phyloP scores from a whole-genome alignment of 1,284 basidiomycete genomes.

The Golubevia sp. region DNA sequence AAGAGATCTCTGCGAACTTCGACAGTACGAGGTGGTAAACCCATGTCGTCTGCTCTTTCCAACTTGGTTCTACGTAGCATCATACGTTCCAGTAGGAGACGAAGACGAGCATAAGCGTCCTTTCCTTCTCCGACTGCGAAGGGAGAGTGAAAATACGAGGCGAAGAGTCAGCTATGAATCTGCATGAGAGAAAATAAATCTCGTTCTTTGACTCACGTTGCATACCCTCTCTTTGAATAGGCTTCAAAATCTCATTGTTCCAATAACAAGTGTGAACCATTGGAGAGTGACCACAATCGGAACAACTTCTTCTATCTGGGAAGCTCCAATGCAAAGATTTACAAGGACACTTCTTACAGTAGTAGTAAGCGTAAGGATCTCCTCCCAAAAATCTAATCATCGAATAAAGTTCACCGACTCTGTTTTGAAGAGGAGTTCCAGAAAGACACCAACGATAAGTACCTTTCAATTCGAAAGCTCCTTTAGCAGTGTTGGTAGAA shows the following conservation, averaged over 20 bases:
- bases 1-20: conserved; percentile 89
- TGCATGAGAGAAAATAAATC: conserved; percentile 42
- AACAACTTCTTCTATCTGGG: conserved; percentile 78
- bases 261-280: conserved; percentile 85
- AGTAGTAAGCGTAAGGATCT: conserved; percentile 38
- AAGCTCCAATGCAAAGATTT: conserved; percentile 91
- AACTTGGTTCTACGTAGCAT: conserved; percentile 82
- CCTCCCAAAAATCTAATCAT: conserved; percentile 68
- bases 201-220: conserved; percentile 37
- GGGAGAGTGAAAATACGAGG: too few relatives aligned
- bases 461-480: conserved; percentile 83
- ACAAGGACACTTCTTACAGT: conserved; percentile 80
- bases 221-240: conserved; percentile 76
- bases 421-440: conserved; percentile 74
- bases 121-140: conserved; percentile 44
- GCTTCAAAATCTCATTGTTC: conserved; percentile 91
- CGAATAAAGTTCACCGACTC: conserved; percentile 97
- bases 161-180: conserved; percentile 40
- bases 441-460: conserved; percentile 93
- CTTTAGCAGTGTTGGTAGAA: conserved; percentile 92
- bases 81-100: conserved; percentile 84
- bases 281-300: conserved; percentile 88
- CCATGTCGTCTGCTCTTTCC: conserved; percentile 94
- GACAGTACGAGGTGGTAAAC: conserved; percentile 91
- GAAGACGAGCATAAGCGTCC: conserved; percentile 49